Evolutionary conservation across 2,329 filamentous ascomycete species (phyloP), one percentile per base, ranked within the genome.

Genomic region (Endoconidiophora polonica): DNA sequence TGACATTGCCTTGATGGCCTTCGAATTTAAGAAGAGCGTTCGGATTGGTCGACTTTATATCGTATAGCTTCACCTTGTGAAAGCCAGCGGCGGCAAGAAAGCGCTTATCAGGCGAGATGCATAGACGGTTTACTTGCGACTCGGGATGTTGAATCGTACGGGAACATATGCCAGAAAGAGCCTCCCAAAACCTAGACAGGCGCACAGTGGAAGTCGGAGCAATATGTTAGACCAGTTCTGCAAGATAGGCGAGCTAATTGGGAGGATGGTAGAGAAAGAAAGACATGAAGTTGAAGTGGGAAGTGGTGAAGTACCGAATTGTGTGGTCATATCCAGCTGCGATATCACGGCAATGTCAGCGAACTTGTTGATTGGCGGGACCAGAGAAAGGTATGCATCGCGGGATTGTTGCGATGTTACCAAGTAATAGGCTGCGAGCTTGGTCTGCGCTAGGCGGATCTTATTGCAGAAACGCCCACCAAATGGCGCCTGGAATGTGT

Each of bases 31-130:
- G 77, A 22, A 96, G 74, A 1, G 91, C 83, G 57, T 90, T 91
- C 2, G 91, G 88, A 59, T 96, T 96, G n/a, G 86, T 90, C 14
- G 87, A 94, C 62, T 94, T 94, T 70, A 96, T 94, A 61, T 98
- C 91, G 70, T 93, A 98, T 52, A 98, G 83, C 68, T 96, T 96
- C 61, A 98, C 86, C 47, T 84, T 87, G 64, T 90, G 76, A 62
- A 81, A 75, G 58, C 76, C 74, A 5, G 76, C 75, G n/a, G 86
- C 88, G 33, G 88, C 90, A 49, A 96, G 81, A 65, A 83, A 95
- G 55, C 90, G 84, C 68, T 98, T 98, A 69, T 98, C 91, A 55
- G 91, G 91, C 10, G 91, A 95, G 61, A 98, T 98, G 66, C 90
- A 96, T 45, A 98, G 81, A 41, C 91, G 85, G 67, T 98, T 98